phyloP scores from a whole-genome alignment of 257 asterid genomes.

The Nicotiana paniculata region DNA sequence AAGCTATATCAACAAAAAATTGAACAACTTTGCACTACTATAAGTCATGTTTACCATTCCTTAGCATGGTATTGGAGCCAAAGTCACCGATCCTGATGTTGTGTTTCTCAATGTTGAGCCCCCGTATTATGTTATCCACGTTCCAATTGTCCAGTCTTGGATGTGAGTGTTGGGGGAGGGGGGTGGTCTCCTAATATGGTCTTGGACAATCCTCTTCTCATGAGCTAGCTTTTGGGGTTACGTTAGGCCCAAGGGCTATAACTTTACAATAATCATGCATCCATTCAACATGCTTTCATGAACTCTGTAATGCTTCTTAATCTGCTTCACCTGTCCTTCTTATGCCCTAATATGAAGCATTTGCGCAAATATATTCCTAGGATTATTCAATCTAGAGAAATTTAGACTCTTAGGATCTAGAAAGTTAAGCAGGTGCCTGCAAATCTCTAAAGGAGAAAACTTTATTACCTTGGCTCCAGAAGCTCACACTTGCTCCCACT shows the following conservation, averaged over 20 bases:
- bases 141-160: too few species aligned
- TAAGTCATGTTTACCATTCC: neutral
- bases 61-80: too few species aligned
- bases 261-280: too few species aligned
- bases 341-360: neutral
- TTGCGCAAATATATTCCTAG: neutral
- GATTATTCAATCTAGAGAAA: neutral
- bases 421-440: neutral
- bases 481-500: neutral
- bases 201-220: too few species aligned
- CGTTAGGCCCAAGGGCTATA: too few species aligned
- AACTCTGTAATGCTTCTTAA: neutral
- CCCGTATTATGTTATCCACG: too few species aligned
- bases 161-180: too few species aligned
- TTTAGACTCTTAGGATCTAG: neutral
- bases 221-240: too few species aligned
- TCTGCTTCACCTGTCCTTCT: neutral
- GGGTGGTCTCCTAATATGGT: too few species aligned
- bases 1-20: neutral
- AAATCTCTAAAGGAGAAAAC: neutral
- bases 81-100: too few species aligned
- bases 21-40: neutral
- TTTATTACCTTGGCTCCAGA: neutral
- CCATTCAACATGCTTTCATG: neutral
- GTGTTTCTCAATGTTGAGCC: too few species aligned